Percentiles rank a stretch among this genome's conserved stretches.
phyloP scores from a whole-genome alignment of 2,329 filamentous ascomycete species.

The Monilinia aucupariae region DNA sequence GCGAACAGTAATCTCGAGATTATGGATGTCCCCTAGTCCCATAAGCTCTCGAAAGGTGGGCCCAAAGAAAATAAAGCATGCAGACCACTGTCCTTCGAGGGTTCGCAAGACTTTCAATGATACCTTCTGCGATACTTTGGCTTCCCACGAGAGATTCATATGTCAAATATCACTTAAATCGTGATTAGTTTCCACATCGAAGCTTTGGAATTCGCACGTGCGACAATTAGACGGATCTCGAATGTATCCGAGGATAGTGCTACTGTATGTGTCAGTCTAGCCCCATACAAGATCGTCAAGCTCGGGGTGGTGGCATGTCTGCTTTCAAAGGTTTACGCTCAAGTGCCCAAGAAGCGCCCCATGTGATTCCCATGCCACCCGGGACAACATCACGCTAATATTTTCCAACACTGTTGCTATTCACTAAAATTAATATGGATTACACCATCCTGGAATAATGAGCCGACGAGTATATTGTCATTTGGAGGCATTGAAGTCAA shows the following conservation, averaged over 20 bases:
- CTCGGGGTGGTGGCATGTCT: neutral
- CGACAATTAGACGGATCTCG: neutral
- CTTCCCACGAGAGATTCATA: neutral
- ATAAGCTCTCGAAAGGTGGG: neutral
- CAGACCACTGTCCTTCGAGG: neutral
- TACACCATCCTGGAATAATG: neutral
- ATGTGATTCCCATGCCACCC: neutral
- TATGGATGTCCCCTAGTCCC: neutral
- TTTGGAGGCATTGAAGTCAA: neutral
- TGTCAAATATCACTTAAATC: neutral
- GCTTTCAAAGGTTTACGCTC: neutral
- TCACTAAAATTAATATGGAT: neutral
- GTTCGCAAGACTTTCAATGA: neutral
- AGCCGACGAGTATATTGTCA: neutral
- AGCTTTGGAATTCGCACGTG: neutral
- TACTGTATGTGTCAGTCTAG: neutral
- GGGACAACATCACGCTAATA: neutral
- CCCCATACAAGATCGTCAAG: neutral
- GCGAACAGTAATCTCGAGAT: neutral
- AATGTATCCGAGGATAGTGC: neutral
- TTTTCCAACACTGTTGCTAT: neutral
- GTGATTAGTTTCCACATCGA: neutral
- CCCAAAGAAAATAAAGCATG: neutral
- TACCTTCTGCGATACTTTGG: neutral
- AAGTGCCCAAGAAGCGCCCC: neutral